Conservation (phyloP, 805 yeast genomes). For the Ogataea dorogensis region DNA sequence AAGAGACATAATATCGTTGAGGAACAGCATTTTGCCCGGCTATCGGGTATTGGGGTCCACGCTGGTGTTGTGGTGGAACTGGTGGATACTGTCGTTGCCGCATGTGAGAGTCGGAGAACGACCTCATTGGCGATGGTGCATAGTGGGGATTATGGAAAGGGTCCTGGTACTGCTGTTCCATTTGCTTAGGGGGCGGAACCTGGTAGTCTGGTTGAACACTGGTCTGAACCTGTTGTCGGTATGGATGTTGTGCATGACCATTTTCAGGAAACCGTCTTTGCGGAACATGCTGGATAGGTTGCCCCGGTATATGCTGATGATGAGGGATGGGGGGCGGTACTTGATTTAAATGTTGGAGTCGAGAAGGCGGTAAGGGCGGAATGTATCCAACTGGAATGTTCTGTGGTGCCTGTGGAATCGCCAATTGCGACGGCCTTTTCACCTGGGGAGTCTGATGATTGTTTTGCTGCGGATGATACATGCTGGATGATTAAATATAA, state of each 20-base stretch:
- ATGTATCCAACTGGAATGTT: conserved; percentile 3
- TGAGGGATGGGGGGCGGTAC: conserved; percentile 2
- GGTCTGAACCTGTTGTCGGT: conserved; percentile 5
- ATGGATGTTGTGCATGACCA: conserved; percentile 8
- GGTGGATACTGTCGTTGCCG: conserved; percentile 8
- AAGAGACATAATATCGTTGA: conserved; percentile 17
- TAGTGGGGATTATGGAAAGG: background rate
- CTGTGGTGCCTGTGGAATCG: conserved; percentile 3
- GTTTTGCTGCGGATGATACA: conserved; percentile 11
- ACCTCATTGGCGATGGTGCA: conserved; percentile 1
- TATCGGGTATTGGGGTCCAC: conserved; percentile 14
- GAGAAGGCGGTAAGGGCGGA: conserved; percentile 10
- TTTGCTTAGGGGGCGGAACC: conserved; percentile 5
- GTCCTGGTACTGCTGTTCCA: conserved; percentile 6
- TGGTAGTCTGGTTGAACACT: background rate
- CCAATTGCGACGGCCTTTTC: conserved; percentile 2
- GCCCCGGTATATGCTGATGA: conserved; percentile 1
- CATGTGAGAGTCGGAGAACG: conserved; percentile 4
- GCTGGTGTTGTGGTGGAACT: conserved; percentile 1
- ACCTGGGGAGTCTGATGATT: conserved; percentile 2
- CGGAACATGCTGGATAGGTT: conserved; percentile 3
- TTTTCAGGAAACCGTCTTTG: conserved; percentile 8
- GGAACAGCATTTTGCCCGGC: conserved; percentile 27
- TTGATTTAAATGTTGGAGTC: conserved; percentile 7
- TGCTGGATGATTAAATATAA: no score